These are phyloP conservation scores for Rosa lucieae DNA, from an alignment of 306 rosid genomes.

Conservation along the genomic window DNA sequence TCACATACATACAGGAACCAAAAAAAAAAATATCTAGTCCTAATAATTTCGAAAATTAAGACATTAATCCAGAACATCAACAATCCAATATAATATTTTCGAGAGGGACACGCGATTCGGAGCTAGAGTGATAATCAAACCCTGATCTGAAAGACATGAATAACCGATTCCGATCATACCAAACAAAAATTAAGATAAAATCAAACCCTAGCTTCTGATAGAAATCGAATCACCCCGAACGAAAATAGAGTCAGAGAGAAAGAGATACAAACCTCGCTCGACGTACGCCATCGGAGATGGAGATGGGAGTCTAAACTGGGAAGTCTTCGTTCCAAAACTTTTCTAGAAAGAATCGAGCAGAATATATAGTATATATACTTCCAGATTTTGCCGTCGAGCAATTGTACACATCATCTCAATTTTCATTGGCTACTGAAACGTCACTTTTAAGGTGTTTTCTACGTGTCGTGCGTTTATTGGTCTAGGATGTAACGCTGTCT, in stretches of 20 bases:
- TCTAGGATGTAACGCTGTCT: too few relatives aligned
- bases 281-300: constrained; percentile 45
- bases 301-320: background rate
- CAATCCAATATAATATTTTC: background rate
- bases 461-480: background rate
- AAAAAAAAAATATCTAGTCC: too few relatives aligned
- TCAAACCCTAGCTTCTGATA: background rate
- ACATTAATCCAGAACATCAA: background rate
- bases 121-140: background rate
- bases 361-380: background rate
- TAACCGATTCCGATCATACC: background rate
- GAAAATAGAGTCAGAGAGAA: background rate
- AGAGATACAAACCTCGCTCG: constrained; percentile 42
- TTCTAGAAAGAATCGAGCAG: background rate
- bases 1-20: background rate
- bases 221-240: background rate
- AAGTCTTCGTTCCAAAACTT: background rate
- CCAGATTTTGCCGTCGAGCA: background rate
- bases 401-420: constrained; percentile 1
- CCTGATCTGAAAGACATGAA: background rate
- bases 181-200: background rate
- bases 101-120: background rate
- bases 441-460: fast-evolving
- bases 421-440: constrained; percentile 21
- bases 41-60: background rate